Base-by-base conservation (phyloP, 139 green algal genomes). In the Chlorella sp. region DNA sequence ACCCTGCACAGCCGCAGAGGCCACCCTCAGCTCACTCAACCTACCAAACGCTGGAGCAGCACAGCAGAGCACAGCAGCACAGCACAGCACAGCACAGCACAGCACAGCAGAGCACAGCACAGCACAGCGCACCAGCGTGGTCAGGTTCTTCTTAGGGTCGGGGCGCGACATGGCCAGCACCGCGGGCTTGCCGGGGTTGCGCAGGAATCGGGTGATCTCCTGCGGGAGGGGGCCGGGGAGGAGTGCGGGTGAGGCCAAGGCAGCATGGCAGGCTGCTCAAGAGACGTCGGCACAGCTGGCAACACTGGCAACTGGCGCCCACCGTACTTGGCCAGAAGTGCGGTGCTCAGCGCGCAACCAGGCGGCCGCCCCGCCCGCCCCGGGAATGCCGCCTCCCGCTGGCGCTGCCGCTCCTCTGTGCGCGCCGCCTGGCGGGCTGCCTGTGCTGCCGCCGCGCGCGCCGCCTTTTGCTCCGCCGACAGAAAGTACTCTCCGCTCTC, bases 401-500 rank as follows among this genome's bases (percentile, higher is more conserved):
- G 81, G 65, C 86, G 87, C 90, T 96, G 89, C 43, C 85, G 87
- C 84, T 94, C 92, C 36, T 91, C 92, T 24, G 84, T 73, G 0
- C 81, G 62, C 8, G 77, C 73, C 3, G 41, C 78, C 87, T 94
- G 90, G 76, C 85, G 81, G 51, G 82, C 87, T 78, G 92, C 89
- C 81, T 91, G 80, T 51, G 84, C 87, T 9, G 85, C 87, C 24
- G 73, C 68, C 38, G 86, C 86, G 0, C 83, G 83, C 34, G 87
- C 90, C 77, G 87, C 87, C 91, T 97, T 96, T 72, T 96, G 87
- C 84, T 95, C 86, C 82, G 95, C 82, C 13, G 86, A 94, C 43
- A 99, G 84, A 77, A 99, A 99, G 90, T 99, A 99, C 92, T 99
- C 97, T 64, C 97, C 97, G 75, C 88, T 96, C 90, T 99, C 97